phyloP scores from a whole-genome alignment of 2,329 filamentous ascomycete genomes.

The Fusarium keratoplasticum region DNA sequence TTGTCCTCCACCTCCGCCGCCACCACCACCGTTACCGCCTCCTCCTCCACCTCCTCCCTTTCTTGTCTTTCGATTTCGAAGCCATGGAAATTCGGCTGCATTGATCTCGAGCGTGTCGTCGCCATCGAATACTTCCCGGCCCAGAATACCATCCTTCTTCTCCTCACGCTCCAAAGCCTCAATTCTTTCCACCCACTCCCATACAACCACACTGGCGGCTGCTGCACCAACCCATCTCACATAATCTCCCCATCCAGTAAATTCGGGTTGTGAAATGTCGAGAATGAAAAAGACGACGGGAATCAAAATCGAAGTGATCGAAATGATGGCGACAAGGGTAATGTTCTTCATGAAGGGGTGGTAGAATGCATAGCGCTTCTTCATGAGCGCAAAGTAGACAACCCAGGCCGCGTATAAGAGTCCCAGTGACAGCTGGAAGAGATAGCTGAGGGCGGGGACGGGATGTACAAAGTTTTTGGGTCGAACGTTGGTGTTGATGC shows the following conservation, averaged over 20 bases:
- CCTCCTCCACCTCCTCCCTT: slow-evolving; percentile 45
- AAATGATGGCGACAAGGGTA: slow-evolving; percentile 81
- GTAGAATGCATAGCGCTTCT: slow-evolving; percentile 90
- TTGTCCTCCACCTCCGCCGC: slow-evolving; percentile 26
- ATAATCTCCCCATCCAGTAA: slow-evolving; percentile 94
- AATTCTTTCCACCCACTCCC: slow-evolving; percentile 98
- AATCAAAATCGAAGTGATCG: slow-evolving; percentile 83
- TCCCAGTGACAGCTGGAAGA: slow-evolving; percentile 89
- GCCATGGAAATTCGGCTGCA: slow-evolving; percentile 63
- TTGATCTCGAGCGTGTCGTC: slow-evolving; percentile 87
- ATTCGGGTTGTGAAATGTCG: slow-evolving; percentile 86
- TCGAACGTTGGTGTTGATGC: slow-evolving; percentile 65
- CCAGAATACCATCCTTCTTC: slow-evolving; percentile 92
- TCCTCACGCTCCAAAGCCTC: slow-evolving; percentile 93
- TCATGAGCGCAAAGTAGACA: slow-evolving; percentile 92
- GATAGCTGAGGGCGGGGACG: slow-evolving; percentile 89
- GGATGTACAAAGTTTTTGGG: slow-evolving; percentile 87
- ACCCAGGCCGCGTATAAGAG: slow-evolving; percentile 94
- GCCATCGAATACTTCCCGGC: slow-evolving; percentile 91
- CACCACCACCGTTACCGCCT: slow-evolving; percentile 10
- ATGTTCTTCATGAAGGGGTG: slow-evolving; percentile 93
- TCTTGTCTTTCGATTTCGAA: slow-evolving; percentile 51
- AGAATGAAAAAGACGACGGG: slow-evolving; percentile 94
- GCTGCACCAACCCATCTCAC: slow-evolving; percentile 96
- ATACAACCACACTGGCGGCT: slow-evolving; percentile 94